Evolutionary conservation across 345 rosid species (phyloP), one percentile per base, ranked within the genome.

Genomic region (Odontarrhena argentea): DNA sequence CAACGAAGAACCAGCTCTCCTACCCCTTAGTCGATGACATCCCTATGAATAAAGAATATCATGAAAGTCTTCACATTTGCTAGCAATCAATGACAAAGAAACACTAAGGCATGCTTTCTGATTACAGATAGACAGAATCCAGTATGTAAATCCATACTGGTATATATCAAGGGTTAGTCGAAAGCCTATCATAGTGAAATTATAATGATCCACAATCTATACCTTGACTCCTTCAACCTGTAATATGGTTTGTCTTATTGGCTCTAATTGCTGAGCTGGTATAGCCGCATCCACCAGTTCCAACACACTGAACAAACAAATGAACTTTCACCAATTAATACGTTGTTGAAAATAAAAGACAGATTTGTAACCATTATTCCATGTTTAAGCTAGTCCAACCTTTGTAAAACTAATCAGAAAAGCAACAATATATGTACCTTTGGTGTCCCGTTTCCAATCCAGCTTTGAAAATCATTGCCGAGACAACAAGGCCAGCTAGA

Each of bases 211-310:
- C 38, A 62, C 14, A 54, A 51, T 44, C 38, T n/a, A 25, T 71
- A 86, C 97, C 92, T 84, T 83, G 67, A 88, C 97, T 63, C 92
- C 98, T 61, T 90, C 83, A 59, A 86, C 96, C 71, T 79, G 79
- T 60, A 85, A 80, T 71, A 93, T 88, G 56, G 91, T 88, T 69
- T 81, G 79, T 65, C 65, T 83, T 44, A 88, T 74, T 37, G 92
- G 90, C 63, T 82, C 83, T 84, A 93, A 76, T 32, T 83, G 77
- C 69, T 90, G 84, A 24, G 77, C 75, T 10, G 96, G 97, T 57
- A 88, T 74, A 65, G 97, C 97, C 74, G 98, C 96, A 85, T 90
- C 98, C 71, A 88, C 98, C 79, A 93, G 79, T 78, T 93, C 98
- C 87, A 93, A 63, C 55, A 93, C 77, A 74, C 97, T 93, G 40